Evolutionary conservation across 2,329 filamentous ascomycete genomes (phyloP).

Genomic region (Xylariales sp.): DNA sequence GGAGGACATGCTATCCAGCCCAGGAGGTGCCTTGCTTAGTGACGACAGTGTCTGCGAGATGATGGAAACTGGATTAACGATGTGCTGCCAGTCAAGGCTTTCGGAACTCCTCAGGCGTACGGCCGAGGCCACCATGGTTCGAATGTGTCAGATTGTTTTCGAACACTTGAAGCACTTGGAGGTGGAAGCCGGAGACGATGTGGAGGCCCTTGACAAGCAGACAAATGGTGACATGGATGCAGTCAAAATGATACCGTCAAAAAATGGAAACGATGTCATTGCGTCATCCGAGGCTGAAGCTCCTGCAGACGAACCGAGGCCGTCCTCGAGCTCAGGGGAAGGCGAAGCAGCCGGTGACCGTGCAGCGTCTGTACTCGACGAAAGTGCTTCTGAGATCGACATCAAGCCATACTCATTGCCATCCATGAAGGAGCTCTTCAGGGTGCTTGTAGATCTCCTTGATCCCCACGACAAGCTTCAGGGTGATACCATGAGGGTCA

Average conservation of each 20-base stretch:
- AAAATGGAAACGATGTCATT: conserved; percentile 59
- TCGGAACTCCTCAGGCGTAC: conserved; percentile 87
- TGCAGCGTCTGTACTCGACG: conserved; percentile 20
- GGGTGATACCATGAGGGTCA: conserved; percentile 92
- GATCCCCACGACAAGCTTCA: conserved; percentile 91
- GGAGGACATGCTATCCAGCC: conserved; percentile 96
- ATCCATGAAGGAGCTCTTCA: conserved; percentile 89
- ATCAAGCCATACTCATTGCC: conserved; percentile 89
- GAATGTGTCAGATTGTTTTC: conserved; percentile 99
- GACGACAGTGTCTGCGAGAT: conserved; percentile 99
- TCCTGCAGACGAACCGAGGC: conserved; percentile 25
- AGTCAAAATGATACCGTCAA: conserved; percentile 79
- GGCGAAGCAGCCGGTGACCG: conserved; percentile 19
- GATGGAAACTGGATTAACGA: conserved; percentile 97
- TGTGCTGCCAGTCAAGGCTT: conserved; percentile 90
- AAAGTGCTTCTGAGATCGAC: conserved; percentile 34
- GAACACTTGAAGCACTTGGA: conserved; percentile 86
- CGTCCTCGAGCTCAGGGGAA: conserved; percentile 39
- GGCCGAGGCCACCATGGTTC: conserved; percentile 95
- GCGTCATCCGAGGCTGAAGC: conserved; percentile 46
- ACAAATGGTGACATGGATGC: conserved; percentile 66
- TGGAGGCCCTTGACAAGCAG: conserved; percentile 61
- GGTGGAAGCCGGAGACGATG: conserved; percentile 65
- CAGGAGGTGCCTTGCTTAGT: conserved; percentile 87
- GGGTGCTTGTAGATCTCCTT: conserved; percentile 87